Evolutionary conservation across 768 basidiomycete genomes (phyloP).

Genomic region (Rhodotorula sphaerocarpa): DNA sequence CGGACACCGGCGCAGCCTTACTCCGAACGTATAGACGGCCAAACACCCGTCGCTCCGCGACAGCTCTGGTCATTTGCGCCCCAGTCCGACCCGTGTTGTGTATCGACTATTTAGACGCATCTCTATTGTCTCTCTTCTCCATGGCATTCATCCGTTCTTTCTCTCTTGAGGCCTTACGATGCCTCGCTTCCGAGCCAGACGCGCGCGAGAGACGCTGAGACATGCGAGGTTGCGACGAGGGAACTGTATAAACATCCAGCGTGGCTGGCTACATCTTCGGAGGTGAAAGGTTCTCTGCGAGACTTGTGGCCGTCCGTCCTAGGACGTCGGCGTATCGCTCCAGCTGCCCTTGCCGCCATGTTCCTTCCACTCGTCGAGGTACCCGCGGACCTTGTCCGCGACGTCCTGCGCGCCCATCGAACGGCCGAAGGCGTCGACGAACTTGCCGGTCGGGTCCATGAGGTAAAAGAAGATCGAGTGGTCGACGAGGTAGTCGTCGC

Average conservation of each 20-base stretch:
- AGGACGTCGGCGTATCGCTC: conserved; percentile 6
- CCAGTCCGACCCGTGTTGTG: background rate
- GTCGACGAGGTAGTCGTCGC: conserved; percentile 93
- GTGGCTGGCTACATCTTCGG: too few species aligned
- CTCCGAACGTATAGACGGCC: conserved; percentile 1
- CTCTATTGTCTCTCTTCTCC: too few species aligned
- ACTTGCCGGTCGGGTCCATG: conserved; percentile 89
- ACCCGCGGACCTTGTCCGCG: conserved; percentile 43
- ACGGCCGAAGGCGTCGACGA: conserved; percentile 95
- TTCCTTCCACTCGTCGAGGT: conserved; percentile 44
- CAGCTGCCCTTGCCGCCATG: conserved; percentile 18
- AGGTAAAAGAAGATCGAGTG: conserved; percentile 64
- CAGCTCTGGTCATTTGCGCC: too few species aligned
- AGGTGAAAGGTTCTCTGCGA: too few species aligned
- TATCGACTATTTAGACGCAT: background rate
- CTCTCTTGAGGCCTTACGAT: too few species aligned
- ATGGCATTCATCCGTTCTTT: too few species aligned
- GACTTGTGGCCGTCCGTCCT: too few species aligned
- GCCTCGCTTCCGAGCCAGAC: too few species aligned
- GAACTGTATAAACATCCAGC: too few species aligned
- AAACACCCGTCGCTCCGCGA: background rate
- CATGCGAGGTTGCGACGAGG: too few species aligned
- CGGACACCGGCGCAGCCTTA: conserved; percentile 10
- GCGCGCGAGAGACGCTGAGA: too few species aligned
- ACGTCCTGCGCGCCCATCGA: conserved; percentile 62